Evolutionary conservation across 2,329 filamentous ascomycete genomes (phyloP).

Genomic region (Ceratocystis ficicola): DNA sequence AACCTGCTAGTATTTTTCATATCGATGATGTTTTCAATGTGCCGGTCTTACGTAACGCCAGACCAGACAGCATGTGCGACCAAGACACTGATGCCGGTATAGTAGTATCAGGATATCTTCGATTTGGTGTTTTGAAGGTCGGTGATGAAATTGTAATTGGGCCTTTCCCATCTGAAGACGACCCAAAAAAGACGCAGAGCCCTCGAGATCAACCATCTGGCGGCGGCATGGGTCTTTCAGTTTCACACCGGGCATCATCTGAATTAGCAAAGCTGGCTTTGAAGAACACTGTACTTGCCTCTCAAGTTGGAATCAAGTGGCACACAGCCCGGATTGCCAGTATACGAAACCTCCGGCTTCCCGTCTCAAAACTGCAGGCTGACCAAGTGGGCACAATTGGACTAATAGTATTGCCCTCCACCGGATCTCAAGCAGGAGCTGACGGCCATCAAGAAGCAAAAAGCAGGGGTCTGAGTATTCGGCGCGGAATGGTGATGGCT

Average conservation of each 20-base stretch:
- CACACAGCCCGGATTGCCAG: constrained; percentile 69
- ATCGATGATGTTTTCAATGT: constrained; percentile 82
- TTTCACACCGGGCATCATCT: constrained; percentile 42
- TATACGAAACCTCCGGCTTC: constrained; percentile 74
- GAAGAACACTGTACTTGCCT: constrained; percentile 41
- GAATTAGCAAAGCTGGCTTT: constrained; percentile 43
- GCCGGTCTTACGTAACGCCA: constrained; percentile 43
- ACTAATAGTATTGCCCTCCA: constrained; percentile 45
- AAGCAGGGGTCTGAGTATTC: constrained; percentile 34
- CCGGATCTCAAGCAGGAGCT: constrained; percentile 28
- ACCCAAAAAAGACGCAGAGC: constrained; percentile 22
- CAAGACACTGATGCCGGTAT: constrained; percentile 42
- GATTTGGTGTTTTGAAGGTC: constrained; percentile 64
- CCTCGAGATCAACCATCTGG: constrained; percentile 37
- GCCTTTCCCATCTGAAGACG: constrained; percentile 53
- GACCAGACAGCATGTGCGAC: constrained; percentile 26
- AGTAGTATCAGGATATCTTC: constrained; percentile 76
- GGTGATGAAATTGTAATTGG: constrained; percentile 70
- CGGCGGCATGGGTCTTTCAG: constrained; percentile 30
- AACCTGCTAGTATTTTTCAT: constrained; percentile 61
- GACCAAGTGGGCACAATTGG: constrained; percentile 88
- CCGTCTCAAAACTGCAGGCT: constrained; percentile 60
- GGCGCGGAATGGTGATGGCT: constrained; percentile 76
- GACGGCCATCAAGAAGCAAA: constrained; percentile 23
- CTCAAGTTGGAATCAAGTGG: constrained; percentile 56